These are phyloP conservation scores for Backusella australiensis DNA, from an alignment of 192 early-diverging fungal genomes.

Conservation along the genomic window DNA sequence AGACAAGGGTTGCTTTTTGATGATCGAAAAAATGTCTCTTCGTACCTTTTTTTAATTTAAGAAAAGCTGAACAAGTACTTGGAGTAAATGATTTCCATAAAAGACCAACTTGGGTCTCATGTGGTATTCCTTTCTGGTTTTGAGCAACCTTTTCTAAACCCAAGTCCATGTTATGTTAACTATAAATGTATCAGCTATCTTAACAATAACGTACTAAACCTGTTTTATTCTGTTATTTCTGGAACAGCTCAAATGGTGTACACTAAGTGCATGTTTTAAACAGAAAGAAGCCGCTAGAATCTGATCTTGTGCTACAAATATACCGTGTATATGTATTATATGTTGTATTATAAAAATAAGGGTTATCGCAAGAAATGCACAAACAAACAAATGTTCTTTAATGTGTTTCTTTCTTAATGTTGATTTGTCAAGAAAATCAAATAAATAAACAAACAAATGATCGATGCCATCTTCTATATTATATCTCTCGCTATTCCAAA, in stretches of 20 bases:
- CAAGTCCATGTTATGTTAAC: background rate
- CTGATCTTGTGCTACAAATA: background rate
- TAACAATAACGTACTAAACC: background rate
- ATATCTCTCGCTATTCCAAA: no score
- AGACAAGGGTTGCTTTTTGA: no score
- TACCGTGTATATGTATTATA: background rate
- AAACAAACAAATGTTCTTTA: background rate
- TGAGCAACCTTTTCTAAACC: background rate
- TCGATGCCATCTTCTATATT: background rate
- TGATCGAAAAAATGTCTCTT: no score
- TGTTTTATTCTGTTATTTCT: background rate
- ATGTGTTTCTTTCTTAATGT: background rate
- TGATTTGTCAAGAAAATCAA: background rate
- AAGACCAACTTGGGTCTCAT: background rate
- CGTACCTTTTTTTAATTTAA: no score
- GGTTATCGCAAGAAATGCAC: background rate
- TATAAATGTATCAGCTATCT: background rate
- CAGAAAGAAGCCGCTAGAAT: background rate
- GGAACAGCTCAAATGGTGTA: background rate
- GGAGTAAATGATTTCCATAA: background rate
- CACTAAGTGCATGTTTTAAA: background rate
- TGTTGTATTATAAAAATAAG: background rate
- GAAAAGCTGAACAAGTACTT: background rate
- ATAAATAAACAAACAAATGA: background rate
- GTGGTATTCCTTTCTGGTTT: background rate